Base-by-base conservation (phyloP, 768 basidiomycete species). In the Symmetrospora coprosmae region DNA sequence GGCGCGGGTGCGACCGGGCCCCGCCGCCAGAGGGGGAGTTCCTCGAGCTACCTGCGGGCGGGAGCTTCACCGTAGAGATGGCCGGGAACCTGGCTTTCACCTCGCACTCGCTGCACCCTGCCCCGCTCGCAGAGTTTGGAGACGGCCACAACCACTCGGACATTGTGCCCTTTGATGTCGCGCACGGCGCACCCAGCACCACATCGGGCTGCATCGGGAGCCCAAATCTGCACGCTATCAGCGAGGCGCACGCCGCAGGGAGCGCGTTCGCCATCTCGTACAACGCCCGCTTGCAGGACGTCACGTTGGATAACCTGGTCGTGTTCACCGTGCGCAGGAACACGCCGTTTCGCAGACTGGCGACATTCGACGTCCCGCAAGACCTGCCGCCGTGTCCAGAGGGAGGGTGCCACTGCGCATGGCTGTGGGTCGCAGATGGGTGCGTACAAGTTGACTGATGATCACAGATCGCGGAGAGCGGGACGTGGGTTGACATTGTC, bases 191-290 rank as follows among this genome's bases (percentile, higher is more conserved):
- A 50, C 49, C 49, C 6, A 6, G 27, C 9, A 31, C 23, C 38
- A n/a, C 23, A 6, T 16, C 33, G 4, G 49, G 49, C 14, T 50
- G 49, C 19, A 50, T 50, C 8, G 14, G 14, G 8, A 13, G 31
- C 4, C 49, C 49, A 19, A 50, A 50, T 19, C 49, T 50, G 33
- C 49, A 50, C 23, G 21, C 49, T 34, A 21, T 34, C 21, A 9
- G 21, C 38, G 27, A 50, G 38, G 31, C 21, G 8, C 17, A 4
- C 5, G 49, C 49, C 8, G 23, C 23, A 34, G 49, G 49, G 8
- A 50, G 49, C 21, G 49, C 49, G 17, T 50, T 50, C 33, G 49
- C 49, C 23, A 50, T 50, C 21, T 50, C 49, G 6, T 50, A 50
- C 19, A 30, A 50, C 27, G 38, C 31, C 33, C 23, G 38, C 23